Evolutionary conservation across 2,329 filamentous ascomycete species (phyloP).

Genomic region (Aureobasidium namibiae): DNA sequence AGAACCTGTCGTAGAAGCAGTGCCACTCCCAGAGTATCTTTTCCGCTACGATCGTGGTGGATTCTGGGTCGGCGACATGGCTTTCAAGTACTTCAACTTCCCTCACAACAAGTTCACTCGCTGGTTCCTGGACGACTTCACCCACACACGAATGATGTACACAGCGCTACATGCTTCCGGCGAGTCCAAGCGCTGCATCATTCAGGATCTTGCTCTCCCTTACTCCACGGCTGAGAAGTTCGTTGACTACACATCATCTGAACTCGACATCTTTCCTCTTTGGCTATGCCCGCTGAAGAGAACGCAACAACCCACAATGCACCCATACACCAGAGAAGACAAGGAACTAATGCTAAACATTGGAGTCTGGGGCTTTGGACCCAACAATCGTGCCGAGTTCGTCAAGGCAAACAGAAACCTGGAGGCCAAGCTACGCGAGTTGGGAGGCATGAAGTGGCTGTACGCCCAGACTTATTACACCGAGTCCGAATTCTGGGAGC

Average conservation of each 20-base stretch:
- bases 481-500: constrained; percentile 59
- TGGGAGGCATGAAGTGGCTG: constrained; percentile 60
- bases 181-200: constrained; percentile 51
- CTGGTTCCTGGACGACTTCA: constrained; percentile 51
- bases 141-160: constrained; percentile 59
- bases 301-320: constrained; percentile 22
- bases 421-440: constrained; percentile 50
- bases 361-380: constrained; percentile 49
- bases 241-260: constrained; percentile 33
- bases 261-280: constrained; percentile 38
- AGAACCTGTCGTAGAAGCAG: constrained; percentile 37
- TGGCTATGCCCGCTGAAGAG: constrained; percentile 39
- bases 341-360: constrained; percentile 47
- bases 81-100: constrained; percentile 55
- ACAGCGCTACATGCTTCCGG: constrained; percentile 55
- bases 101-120: constrained; percentile 59
- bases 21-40: constrained; percentile 58
- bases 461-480: constrained; percentile 63
- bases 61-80: constrained; percentile 58
- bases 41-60: constrained; percentile 64
- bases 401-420: constrained; percentile 51
- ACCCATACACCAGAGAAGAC: constrained; percentile 23
- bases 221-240: constrained; percentile 36
- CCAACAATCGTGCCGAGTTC: constrained; percentile 35
- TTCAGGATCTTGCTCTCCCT: constrained; percentile 53